Percentiles rank a stretch among this genome's conserved stretches.
Evolutionary conservation across 352 stramenopile genomes (phyloP).

Genomic region (Albugo candida): DNA sequence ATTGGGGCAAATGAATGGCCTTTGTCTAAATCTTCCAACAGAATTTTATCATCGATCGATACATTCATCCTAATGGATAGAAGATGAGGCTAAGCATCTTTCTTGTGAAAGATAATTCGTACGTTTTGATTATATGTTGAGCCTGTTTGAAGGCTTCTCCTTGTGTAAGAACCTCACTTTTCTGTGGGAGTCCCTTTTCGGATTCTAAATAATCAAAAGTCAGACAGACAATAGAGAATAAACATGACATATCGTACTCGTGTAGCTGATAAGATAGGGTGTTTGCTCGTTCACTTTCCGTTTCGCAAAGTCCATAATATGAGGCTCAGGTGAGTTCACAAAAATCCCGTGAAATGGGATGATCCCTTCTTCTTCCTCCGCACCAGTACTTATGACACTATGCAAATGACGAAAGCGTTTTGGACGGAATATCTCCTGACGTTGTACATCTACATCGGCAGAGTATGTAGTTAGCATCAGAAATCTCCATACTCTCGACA

Average conservation of each 20-base stretch:
- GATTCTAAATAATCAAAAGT: slow-evolving; percentile 22
- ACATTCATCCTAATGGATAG: slow-evolving; percentile 19
- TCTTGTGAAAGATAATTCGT: slow-evolving; percentile 1
- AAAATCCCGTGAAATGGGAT: slow-evolving; percentile 64
- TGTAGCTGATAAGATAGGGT: slow-evolving; percentile 53
- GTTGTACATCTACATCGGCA: not conserved
- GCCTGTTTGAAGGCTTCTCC: slow-evolving; percentile 63
- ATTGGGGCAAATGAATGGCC: slow-evolving; percentile 49
- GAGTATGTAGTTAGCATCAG: not conserved
- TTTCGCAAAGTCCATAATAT: slow-evolving; percentile 30
- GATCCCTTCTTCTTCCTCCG: slow-evolving; percentile 47
- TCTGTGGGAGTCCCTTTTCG: slow-evolving; percentile 57
- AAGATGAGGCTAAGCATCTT: not conserved
- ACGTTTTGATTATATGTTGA: slow-evolving; percentile 47
- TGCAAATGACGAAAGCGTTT: slow-evolving; percentile 67
- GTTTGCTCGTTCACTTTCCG: slow-evolving; percentile 51
- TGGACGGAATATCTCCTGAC: slow-evolving; percentile 45
- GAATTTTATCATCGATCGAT: slow-evolving; percentile 62
- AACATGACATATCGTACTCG: slow-evolving; percentile 20
- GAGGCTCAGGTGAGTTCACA: slow-evolving; percentile 54
- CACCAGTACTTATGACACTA: slow-evolving; percentile 67
- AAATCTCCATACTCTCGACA: not conserved
- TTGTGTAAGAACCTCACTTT: slow-evolving; percentile 57
- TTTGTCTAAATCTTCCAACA: slow-evolving; percentile 43
- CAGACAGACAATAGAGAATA: slow-evolving; percentile 1